Evolutionary conservation across 768 basidiomycete genomes (phyloP), one percentile per base, ranked within the genome.

Genomic region (Lentinula guzmanii): DNA sequence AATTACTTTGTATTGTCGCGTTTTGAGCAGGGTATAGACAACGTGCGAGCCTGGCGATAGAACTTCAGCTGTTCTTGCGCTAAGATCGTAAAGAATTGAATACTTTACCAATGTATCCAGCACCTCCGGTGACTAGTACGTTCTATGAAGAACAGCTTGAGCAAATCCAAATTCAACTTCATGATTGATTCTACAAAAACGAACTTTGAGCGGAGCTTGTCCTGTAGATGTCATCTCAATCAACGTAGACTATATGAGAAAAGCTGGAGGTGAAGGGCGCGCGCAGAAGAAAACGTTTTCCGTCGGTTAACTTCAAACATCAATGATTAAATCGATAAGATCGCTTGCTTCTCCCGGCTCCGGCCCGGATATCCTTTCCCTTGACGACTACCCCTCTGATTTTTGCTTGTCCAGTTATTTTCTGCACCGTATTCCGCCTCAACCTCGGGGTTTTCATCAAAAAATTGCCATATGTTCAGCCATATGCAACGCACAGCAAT

Each of bases 1-100:
- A 65, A 98, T 86, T 67, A 98, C 93, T 71, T 90, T 91, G 82
- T 91, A 99, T 64, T 86, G 80, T 62, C 93, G 85, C 11, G 94
- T 93, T 70, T 91, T 83, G 66, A 97, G 87, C 43, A 97, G 78
- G 52, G 85, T 79, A 62, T 90, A 92, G 65, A 98, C 87, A 71
- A 98, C 89, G 76, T 99, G 97, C 31, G 95, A 96, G 70, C 95
- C 96, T 94, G 70, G 41, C 42, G 60, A 63, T 41, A 35, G 61
- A 35, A 21, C 7, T 55, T 31, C 21, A 62, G 28, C 15, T 18
- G 55, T 28, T 60, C 48, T 31, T 50, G 34, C 24, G 39, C 16
- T 8, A 41, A 43, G 58, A 56, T 41, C 33, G 24, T 53, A 62
- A 58, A 53, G 53, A 46, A 60, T 28, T 28, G 3, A 28, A 28